Conservation (phyloP, 2,329 filamentous ascomycete genomes). For the Nothomitra cinnamomea region DNA sequence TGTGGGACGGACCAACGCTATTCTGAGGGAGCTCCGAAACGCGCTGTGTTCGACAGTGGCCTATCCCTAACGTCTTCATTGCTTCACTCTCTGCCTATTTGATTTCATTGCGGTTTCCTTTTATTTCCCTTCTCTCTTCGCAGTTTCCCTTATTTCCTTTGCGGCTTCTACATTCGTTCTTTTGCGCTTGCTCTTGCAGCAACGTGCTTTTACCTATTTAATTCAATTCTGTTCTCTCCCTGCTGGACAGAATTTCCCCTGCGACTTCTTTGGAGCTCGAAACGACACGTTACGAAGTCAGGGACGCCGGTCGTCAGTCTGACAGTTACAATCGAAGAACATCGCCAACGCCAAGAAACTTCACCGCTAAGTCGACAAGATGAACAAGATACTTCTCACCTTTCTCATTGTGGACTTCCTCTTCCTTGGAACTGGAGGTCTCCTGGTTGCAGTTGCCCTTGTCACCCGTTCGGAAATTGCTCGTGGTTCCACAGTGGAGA, state of each 20-base stretch:
- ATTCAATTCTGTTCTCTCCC: background rate
- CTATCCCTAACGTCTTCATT: background rate
- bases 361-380: conserved; percentile 19
- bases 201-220: too few species aligned
- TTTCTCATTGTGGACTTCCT: conserved; percentile 34
- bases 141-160: background rate
- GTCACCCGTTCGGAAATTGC: conserved; percentile 27
- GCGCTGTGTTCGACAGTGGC: background rate
- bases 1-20: background rate
- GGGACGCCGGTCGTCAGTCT: background rate
- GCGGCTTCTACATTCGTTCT: background rate
- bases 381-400: conserved; percentile 34
- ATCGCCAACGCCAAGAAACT: background rate
- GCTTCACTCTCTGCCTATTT: background rate
- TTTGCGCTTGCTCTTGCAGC: background rate
- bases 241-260: background rate
- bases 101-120: too few species aligned
- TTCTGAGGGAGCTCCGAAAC: background rate
- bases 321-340: background rate
- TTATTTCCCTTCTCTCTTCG: background rate
- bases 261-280: background rate
- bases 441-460: conserved; percentile 36
- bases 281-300: background rate
- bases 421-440: conserved; percentile 33
- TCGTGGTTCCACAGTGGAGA: conserved; percentile 26